Conservation (phyloP, 1,284 basidiomycete species). For the Trichosporon faecale region DNA sequence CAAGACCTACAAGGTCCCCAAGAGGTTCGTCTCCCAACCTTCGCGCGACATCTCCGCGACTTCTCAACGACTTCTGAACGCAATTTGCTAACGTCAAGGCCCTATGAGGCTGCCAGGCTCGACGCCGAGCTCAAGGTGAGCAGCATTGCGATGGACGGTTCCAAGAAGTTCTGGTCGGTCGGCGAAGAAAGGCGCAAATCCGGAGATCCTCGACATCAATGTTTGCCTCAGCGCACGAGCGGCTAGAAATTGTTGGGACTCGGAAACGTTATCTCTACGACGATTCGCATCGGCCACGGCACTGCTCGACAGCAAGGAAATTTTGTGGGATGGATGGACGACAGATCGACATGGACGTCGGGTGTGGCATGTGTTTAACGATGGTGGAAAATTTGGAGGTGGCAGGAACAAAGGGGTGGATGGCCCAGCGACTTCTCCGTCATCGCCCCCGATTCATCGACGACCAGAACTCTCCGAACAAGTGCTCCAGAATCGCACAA, state of each 20-base stretch:
- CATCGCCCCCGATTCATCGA: background rate
- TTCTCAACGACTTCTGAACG: too few species aligned
- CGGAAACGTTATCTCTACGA: background rate
- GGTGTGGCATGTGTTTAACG: background rate
- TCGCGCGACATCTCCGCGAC: too few species aligned
- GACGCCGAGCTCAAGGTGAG: constrained; percentile 96
- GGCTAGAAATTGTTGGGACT: too few species aligned
- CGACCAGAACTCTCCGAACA: constrained; percentile 1
- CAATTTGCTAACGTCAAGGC: constrained; percentile 52
- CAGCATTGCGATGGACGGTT: constrained; percentile 13
- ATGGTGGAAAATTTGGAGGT: background rate
- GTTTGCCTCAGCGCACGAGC: background rate
- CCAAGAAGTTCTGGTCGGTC: constrained; percentile 12
- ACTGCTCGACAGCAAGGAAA: background rate
- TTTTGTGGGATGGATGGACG: background rate
- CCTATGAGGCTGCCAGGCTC: constrained; percentile 96
- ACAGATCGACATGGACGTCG: background rate
- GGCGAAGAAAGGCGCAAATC: background rate
- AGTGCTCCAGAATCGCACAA: background rate
- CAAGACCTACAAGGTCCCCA: constrained; percentile 69
- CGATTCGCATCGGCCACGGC: background rate
- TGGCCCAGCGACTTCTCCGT: background rate
- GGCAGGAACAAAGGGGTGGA: background rate
- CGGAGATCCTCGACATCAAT: background rate
- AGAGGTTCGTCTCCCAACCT: background rate